Conservation (phyloP, 768 basidiomycete species). For the Sarcomyxa edulis region DNA sequence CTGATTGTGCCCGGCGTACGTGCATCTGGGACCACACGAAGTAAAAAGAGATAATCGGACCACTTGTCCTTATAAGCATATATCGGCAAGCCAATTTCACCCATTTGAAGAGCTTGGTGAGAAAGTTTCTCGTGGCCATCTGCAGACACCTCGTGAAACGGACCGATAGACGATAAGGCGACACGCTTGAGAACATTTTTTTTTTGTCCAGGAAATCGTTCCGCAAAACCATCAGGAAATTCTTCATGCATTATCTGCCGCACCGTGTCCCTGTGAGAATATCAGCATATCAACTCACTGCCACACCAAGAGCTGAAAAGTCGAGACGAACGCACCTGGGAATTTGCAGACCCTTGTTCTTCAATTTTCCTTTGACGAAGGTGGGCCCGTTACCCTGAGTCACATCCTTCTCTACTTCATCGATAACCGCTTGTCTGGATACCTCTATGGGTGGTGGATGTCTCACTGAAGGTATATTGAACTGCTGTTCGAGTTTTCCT, state of each 20-base stretch:
- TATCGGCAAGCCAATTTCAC: conserved; percentile 20
- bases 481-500: no score
- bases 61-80: conserved; percentile 25
- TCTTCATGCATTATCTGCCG: conserved; percentile 6
- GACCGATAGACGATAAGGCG: no score
- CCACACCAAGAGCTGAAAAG: no score
- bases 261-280: background rate
- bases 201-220: conserved; percentile 12
- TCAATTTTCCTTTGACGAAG: conserved; percentile 9
- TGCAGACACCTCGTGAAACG: no score
- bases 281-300: background rate
- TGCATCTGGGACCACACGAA: conserved; percentile 20
- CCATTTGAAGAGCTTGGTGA: conserved; percentile 20
- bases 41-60: conserved; percentile 10
- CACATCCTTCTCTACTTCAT: conserved; percentile 13
- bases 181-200: conserved; percentile 5
- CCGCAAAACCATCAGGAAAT: conserved; percentile 10
- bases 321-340: no score
- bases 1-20: conserved; percentile 16
- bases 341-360: no score
- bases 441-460: background rate
- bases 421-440: conserved; percentile 5
- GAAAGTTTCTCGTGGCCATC: conserved; percentile 27
- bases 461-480: no score
- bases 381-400: conserved; percentile 10